Evolutionary conservation across 768 basidiomycete genomes (phyloP).

Genomic region (Symmetrospora coprosmae): DNA sequence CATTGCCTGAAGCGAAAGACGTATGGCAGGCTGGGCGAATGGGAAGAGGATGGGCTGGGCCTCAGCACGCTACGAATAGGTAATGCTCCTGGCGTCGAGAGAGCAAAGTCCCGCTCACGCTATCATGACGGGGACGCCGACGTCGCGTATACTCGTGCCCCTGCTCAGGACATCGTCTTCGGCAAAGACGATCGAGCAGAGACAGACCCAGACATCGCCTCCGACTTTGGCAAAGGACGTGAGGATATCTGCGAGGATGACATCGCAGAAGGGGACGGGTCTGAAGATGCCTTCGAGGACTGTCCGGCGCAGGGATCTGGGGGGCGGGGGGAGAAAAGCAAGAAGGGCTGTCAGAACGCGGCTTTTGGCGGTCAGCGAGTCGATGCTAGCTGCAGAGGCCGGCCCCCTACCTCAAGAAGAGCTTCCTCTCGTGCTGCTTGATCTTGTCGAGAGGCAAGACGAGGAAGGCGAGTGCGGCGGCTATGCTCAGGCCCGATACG

Average conservation of each 20-base stretch:
- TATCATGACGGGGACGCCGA: conserved; percentile 32
- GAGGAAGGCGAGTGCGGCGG: conserved; percentile 18
- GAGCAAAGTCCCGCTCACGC: not conserved
- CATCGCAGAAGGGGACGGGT: conserved; percentile 72
- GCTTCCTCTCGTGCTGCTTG: conserved; percentile 23
- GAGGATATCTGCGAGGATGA: conserved; percentile 85
- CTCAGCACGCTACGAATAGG: not conserved
- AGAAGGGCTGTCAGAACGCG: not conserved
- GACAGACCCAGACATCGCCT: conserved; percentile 80
- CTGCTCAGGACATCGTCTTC: not conserved
- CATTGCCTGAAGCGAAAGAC: conserved; percentile 87
- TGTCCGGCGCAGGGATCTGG: conserved; percentile 61
- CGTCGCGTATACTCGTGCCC: conserved; percentile 20
- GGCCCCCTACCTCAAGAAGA: conserved; percentile 25
- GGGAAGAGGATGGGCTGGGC: too few relatives aligned
- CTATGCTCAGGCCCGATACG: not conserved
- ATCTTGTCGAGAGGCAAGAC: conserved; percentile 26
- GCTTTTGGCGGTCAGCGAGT: not conserved
- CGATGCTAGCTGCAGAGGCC: not conserved
- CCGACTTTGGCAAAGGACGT: conserved; percentile 95
- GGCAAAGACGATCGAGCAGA: conserved; percentile 33
- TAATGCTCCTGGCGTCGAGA: too few relatives aligned
- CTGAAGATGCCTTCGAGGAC: conserved; percentile 49
- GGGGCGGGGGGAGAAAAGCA: not conserved
- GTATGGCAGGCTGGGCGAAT: conserved; percentile 60